These are phyloP conservation scores for Vitellaria paradoxa DNA, from an alignment of 179 eudicot genomes.

Conservation along the genomic window DNA sequence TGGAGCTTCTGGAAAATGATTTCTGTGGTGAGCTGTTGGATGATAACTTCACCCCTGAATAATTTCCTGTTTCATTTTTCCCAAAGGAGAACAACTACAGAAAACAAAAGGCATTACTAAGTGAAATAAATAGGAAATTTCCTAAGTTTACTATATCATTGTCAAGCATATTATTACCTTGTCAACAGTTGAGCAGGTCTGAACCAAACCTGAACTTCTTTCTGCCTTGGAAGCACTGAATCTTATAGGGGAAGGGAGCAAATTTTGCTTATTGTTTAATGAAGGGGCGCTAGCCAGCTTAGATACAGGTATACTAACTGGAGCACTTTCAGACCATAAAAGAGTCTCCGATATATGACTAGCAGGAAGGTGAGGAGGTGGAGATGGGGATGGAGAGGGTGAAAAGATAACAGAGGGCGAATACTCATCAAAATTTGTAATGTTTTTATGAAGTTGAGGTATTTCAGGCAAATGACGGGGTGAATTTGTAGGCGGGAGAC, in stretches of 20 bases:
- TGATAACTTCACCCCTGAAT: slow-evolving; percentile 42
- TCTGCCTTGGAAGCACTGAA: slow-evolving; percentile 44
- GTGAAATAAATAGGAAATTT: not conserved
- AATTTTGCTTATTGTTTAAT: slow-evolving; percentile 31
- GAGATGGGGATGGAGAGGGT: slow-evolving; percentile 78
- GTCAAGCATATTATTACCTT: slow-evolving; percentile 42
- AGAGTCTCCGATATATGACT: slow-evolving; percentile 38
- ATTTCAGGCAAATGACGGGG: slow-evolving; percentile 50
- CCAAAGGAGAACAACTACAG: slow-evolving; percentile 49
- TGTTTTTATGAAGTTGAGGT: slow-evolving; percentile 34
- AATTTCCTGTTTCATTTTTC: slow-evolving; percentile 62
- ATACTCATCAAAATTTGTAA: slow-evolving; percentile 57
- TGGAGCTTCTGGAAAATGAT: slow-evolving; percentile 75
- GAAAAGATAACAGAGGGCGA: slow-evolving; percentile 69
- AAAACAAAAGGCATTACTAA: slow-evolving; percentile 12
- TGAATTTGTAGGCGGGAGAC: slow-evolving; percentile 61
- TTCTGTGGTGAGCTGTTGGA: slow-evolving; percentile 58
- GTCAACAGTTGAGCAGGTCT: slow-evolving; percentile 45
- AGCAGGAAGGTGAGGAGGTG: slow-evolving; percentile 49
- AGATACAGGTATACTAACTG: slow-evolving; percentile 61
- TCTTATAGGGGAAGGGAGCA: slow-evolving; percentile 61
- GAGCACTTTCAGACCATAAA: slow-evolving; percentile 81
- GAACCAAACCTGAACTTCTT: slow-evolving; percentile 38
- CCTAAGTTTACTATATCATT: not conserved
- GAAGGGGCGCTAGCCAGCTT: slow-evolving; percentile 32